These are phyloP conservation scores for Cronartium quercuum DNA, from an alignment of 1,284 basidiomycete species.

Conservation along the genomic window DNA sequence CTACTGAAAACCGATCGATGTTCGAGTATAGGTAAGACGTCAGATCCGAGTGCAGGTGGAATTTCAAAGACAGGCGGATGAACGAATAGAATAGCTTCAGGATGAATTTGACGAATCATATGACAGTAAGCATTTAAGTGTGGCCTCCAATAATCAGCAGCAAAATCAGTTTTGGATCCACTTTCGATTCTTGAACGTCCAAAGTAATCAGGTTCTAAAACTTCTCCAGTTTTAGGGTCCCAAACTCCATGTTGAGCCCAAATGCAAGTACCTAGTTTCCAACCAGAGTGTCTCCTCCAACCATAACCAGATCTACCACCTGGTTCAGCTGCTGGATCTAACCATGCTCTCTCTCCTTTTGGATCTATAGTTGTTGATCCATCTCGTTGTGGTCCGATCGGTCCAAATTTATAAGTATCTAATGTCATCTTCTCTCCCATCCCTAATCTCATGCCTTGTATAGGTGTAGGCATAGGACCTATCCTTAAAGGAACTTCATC, in stretches of 20 bases:
- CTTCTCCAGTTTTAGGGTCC: constrained; percentile 63
- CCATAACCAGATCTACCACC: constrained; percentile 56
- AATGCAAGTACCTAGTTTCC: constrained; percentile 73
- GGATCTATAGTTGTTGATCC: constrained; percentile 78
- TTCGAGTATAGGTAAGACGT: constrained; percentile 15
- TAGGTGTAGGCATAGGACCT: constrained; percentile 76
- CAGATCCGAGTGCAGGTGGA: constrained; percentile 4
- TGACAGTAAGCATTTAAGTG: constrained; percentile 65
- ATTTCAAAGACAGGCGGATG: constrained; percentile 84
- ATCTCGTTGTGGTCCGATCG: constrained; percentile 68
- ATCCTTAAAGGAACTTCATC: constrained; percentile 54
- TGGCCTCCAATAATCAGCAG: constrained; percentile 73
- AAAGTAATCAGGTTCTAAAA: constrained; percentile 78
- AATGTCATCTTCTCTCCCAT: constrained; percentile 79
- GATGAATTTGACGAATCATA: constrained; percentile 66
- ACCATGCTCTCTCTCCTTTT: constrained; percentile 55
- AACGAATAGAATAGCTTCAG: constrained; percentile 80
- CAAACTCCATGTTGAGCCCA: constrained; percentile 94
- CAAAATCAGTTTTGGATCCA: constrained; percentile 58
- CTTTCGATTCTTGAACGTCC: constrained; percentile 40
- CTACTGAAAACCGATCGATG: constrained; percentile 67
- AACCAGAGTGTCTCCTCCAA: constrained; percentile 68
- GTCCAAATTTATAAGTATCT: constrained; percentile 75
- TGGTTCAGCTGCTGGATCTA: constrained; percentile 44
- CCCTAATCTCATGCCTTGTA: constrained; percentile 75